phyloP scores from a whole-genome alignment of 345 rosid species.

The Kandelia obovata region DNA sequence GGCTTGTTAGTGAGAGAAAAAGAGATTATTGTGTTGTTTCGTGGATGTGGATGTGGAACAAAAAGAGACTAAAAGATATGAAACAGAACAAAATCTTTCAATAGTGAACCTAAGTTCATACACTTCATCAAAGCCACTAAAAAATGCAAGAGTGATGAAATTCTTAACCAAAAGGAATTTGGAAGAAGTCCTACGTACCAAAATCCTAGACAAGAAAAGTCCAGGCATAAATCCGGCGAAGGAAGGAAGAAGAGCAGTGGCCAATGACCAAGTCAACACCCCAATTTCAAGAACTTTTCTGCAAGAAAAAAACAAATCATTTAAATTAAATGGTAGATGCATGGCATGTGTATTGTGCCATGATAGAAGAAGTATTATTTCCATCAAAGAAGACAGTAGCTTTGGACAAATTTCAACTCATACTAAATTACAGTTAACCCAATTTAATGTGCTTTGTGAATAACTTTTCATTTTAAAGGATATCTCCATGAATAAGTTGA shows the following conservation, averaged over 20 bases:
- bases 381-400: too few relatives aligned
- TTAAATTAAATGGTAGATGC: neutral
- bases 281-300: conserved; percentile 83
- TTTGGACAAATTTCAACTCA: too few relatives aligned
- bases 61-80: too few relatives aligned
- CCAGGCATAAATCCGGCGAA: conserved; percentile 95
- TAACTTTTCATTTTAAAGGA: neutral
- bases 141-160: neutral
- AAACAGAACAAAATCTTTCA: too few relatives aligned
- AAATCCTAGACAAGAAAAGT: conserved; percentile 61
- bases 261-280: conserved; percentile 82
- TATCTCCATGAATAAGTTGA: neutral
- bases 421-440: too few relatives aligned
- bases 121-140: too few relatives aligned
- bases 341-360: neutral
- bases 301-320: conserved; percentile 17
- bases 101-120: too few relatives aligned
- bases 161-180: conserved; percentile 3
- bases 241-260: conserved; percentile 76
- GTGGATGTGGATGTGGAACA: too few relatives aligned
- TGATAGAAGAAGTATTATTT: neutral
- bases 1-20: neutral
- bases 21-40: neutral
- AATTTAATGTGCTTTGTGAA: neutral
- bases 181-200: conserved; percentile 46